A percentile compares a stretch with the other conserved stretches of the same genome.
Conservation (phyloP, 768 basidiomycete genomes). For the Nidularia pulvinata region DNA sequence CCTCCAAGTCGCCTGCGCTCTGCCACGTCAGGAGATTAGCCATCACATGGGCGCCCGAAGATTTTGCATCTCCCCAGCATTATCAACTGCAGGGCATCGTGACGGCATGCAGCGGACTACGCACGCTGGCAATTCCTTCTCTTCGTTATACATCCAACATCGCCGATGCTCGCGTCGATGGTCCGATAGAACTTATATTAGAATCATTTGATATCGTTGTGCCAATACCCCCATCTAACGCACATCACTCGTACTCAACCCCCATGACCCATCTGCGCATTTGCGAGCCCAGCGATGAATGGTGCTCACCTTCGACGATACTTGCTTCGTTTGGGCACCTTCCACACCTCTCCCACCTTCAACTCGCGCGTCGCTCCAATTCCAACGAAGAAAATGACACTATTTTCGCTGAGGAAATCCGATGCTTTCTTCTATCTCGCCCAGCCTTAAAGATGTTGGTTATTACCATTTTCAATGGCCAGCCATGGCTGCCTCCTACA, state of each 20-base stretch:
- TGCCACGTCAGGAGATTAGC: slow-evolving; percentile 32
- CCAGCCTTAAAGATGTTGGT: slow-evolving; percentile 29
- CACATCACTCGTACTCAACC: slow-evolving; percentile 9
- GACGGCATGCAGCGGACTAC: slow-evolving; percentile 27
- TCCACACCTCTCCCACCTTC: slow-evolving; percentile 33
- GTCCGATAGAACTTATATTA: slow-evolving; percentile 21
- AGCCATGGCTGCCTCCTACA: slow-evolving; percentile 5
- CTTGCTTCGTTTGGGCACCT: slow-evolving; percentile 28
- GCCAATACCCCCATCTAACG: too few relatives aligned
- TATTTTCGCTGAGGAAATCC: slow-evolving; percentile 29
- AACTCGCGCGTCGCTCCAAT: slow-evolving; percentile 34
- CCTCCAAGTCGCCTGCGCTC: slow-evolving; percentile 22
- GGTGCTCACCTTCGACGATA: slow-evolving; percentile 30
- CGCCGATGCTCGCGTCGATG: slow-evolving; percentile 7
- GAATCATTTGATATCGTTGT: slow-evolving; percentile 13
- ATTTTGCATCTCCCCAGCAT: slow-evolving; percentile 5
- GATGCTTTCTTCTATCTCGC: slow-evolving; percentile 19
- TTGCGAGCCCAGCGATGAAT: slow-evolving; percentile 32
- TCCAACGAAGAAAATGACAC: slow-evolving; percentile 40
- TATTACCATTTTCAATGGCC: slow-evolving; percentile 25
- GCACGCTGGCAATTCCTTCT: slow-evolving; percentile 24
- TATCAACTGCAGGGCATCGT: slow-evolving; percentile 23
- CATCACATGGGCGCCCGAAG: slow-evolving; percentile 22
- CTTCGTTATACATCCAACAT: slow-evolving; percentile 12
- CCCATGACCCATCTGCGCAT: slow-evolving; percentile 34